These are phyloP conservation scores for Peterozyma toletana DNA, from an alignment of 805 yeast species.

Conservation along the genomic window DNA sequence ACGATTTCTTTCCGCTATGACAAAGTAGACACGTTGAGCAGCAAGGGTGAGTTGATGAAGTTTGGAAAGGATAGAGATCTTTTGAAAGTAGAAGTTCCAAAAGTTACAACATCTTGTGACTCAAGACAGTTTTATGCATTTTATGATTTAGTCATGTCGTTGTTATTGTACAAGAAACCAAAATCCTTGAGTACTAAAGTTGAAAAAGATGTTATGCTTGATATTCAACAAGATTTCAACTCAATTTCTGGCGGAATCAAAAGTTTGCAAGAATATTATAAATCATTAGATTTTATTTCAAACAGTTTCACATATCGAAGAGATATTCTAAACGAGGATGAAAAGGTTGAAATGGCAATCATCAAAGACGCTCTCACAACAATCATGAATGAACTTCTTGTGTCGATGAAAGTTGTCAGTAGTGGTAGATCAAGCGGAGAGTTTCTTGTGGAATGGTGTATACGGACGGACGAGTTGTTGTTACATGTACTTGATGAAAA, in stretches of 20 bases:
- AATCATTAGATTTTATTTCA: conserved; percentile 31
- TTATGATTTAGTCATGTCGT: conserved; percentile 52
- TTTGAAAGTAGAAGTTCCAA: conserved; percentile 61
- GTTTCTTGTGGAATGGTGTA: conserved; percentile 46
- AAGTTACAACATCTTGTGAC: conserved; percentile 59
- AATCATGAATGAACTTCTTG: conserved; percentile 32
- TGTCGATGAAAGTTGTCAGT: conserved; percentile 33
- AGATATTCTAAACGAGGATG: conserved; percentile 38
- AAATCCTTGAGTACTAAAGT: conserved; percentile 40
- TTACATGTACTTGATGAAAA: conserved; percentile 61
- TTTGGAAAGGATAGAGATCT: conserved; percentile 28
- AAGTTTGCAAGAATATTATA: conserved; percentile 40
- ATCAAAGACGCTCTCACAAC: conserved; percentile 29
- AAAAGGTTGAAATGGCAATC: conserved; percentile 30
- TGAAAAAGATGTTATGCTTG: conserved; percentile 57
- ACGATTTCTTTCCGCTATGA: conserved; percentile 58
- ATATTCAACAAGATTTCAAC: conserved; percentile 64
- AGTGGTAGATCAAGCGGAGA: conserved; percentile 18
- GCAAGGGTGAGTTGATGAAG: conserved; percentile 6
- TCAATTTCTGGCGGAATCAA: conserved; percentile 45
- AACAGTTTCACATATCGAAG: conserved; percentile 43
- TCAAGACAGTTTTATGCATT: conserved; percentile 67
- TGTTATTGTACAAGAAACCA: conserved; percentile 73
- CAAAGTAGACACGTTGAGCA: conserved; percentile 34
- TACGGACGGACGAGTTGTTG: conserved; percentile 61